Conservation (phyloP, 495 filamentous ascomycete species). For the Podospora fimiseda region DNA sequence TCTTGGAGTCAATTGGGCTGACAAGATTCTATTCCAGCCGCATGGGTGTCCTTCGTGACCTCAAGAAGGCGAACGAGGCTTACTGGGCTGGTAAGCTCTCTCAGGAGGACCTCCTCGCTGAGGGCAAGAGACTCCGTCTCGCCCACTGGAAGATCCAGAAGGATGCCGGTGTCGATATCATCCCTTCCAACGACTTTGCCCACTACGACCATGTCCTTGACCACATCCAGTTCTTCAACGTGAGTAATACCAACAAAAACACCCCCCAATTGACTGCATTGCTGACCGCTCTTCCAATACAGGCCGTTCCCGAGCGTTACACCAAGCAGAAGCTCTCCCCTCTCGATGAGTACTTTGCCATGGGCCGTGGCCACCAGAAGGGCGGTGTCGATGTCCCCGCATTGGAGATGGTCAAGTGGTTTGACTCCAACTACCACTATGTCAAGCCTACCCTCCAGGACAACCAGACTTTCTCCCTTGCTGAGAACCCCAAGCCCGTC, state of each 20-base stretch:
- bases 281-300: conserved; percentile 4
- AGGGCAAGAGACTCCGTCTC: conserved; percentile 91
- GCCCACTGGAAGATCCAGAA: conserved; percentile 99
- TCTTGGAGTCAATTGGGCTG: conserved; percentile 57
- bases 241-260: conserved; percentile 38
- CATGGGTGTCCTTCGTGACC: conserved; percentile 95
- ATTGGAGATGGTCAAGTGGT: conserved; percentile 99
- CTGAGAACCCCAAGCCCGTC: conserved; percentile 83
- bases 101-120: conserved; percentile 75
- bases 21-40: conserved; percentile 43
- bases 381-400: conserved; percentile 84
- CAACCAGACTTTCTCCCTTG: conserved; percentile 89
- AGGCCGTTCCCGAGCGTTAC: conserved; percentile 89
- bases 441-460: conserved; percentile 97
- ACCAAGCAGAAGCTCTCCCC: conserved; percentile 73
- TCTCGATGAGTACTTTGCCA: conserved; percentile 97
- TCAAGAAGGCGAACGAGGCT: conserved; percentile 99
- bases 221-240: conserved; percentile 97
- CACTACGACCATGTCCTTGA: conserved; percentile 98
- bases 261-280: neutral
- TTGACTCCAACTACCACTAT: conserved; percentile 99
- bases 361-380: conserved; percentile 97
- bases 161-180: conserved; percentile 90
- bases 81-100: conserved; percentile 95
- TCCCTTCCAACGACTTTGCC: conserved; percentile 98